Percentiles rank a stretch among this genome's conserved stretches.
Evolutionary conservation across 1,139 yeast genomes (phyloP).

Genomic region (Lodderomyces theae): DNA sequence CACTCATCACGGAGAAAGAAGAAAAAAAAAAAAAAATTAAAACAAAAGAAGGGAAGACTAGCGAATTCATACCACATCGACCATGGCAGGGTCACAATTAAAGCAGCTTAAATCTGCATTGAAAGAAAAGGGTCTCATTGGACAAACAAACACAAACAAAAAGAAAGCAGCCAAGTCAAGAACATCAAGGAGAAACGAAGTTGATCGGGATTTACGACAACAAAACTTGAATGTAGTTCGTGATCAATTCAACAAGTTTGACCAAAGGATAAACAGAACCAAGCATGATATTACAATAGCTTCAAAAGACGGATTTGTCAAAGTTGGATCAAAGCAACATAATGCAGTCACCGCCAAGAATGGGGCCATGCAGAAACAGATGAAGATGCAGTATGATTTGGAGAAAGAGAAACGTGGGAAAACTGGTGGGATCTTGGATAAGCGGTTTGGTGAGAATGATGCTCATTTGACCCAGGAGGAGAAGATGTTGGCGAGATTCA

Average conservation of each 20-base stretch:
- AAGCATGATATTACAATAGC: conserved; percentile 64
- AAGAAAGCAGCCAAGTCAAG: conserved; percentile 51
- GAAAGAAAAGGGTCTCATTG: conserved; percentile 75
- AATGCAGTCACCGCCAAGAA: conserved; percentile 49
- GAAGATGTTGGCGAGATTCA: conserved; percentile 91
- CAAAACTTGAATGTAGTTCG: conserved; percentile 61
- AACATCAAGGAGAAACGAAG: conserved; percentile 44
- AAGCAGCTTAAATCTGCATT: conserved; percentile 77
- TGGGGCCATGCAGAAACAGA: conserved; percentile 72
- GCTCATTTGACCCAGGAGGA: conserved; percentile 75
- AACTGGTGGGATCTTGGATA: conserved; percentile 77
- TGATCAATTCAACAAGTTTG: conserved; percentile 86
- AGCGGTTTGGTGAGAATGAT: conserved; percentile 90
- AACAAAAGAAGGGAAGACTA: background rate
- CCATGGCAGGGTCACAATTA: conserved; percentile 88
- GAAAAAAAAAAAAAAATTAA: conserved; percentile 1
- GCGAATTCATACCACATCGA: background rate
- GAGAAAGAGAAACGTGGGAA: conserved; percentile 61
- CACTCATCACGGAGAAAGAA: too few species aligned
- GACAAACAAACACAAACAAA: conserved; percentile 57
- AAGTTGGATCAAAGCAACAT: conserved; percentile 53
- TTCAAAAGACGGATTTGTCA: conserved; percentile 51
- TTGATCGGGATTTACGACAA: conserved; percentile 64
- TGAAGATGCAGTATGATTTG: conserved; percentile 66
- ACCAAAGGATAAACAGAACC: conserved; percentile 64